Base-by-base conservation (phyloP, 2,329 filamentous ascomycete genomes). In the Aschersonia sp. region DNA sequence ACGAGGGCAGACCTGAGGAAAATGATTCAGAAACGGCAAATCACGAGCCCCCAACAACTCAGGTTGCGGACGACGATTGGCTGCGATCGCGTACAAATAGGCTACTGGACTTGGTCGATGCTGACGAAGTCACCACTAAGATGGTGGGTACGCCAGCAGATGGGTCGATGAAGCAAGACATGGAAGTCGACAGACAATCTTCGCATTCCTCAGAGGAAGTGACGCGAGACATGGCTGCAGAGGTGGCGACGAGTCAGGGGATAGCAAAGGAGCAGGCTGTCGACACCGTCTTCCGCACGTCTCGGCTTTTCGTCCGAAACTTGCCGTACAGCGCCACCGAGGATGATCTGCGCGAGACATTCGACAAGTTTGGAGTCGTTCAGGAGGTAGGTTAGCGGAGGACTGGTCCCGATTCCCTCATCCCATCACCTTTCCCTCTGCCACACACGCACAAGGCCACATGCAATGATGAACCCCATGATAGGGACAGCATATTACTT, bases 401-500 rank as follows among this genome's bases (percentile, higher is more conserved):
- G 35, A 12, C 8, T 37, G 35, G 35, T 37, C 35, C 41, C 52
- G 43, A 42, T 51, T 46, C 47, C 44, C 37, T 7, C 2, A n/a
- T 39, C 37, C 9, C 37, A 22, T 22, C 35, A 37, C 35, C 35
- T 10, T 42, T 14, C 32, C 11, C 37, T 41, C 10, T 45, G 37
- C 30, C 43, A 48, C 52, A 12, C 40, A 42, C 40, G 7, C 9
- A 42, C 40, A 42, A n/a, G 12, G 22, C 22, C 40, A 7, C 22
- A 10, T 31, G 71, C 69, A 66, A 77, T 90, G 92, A 97, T 97
- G 90, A 97, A 87, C 71, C 79, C 85, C 84, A 50, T 84, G 92
- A 97, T 97, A 97, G 92, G 92, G 92, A 97, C 92, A 97, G 81
- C 90, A 88, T 85, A 95, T 90, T 22, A 84, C 84, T 73, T 58